Base-by-base conservation (phyloP, 352 stramenopile species). In the Globisporangium carolinianum region DNA sequence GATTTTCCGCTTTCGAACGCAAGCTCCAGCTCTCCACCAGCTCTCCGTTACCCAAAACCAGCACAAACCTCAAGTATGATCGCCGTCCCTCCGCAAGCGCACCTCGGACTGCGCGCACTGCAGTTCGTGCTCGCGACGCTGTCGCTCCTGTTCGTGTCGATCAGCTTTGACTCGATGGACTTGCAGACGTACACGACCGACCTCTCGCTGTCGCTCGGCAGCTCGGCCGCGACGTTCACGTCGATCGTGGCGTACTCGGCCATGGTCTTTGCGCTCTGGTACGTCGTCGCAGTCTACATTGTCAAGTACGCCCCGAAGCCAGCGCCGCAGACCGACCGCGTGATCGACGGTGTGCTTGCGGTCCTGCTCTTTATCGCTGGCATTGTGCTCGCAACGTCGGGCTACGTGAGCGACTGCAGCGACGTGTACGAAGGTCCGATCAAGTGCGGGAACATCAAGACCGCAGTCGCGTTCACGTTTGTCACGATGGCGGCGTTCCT, bases 41-140 rank as follows among this genome's bases (percentile, higher is more conserved):
- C 41, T n/a, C 10, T n/a, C 15, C 41, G n/a, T 14, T 46, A 46
- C 41, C 5, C 10, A 15, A 12, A 10, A 14, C 41, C 15, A 5
- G 17, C 9, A 47, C 38, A 42, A 8, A 42, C 42, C 10, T 17
- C 42, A 17, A 11, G 6, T 43, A 47, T 47, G 42, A 5, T 15
- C 10, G 42, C 42, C 12, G n/a, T 47, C 42, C 5, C 7, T n/a
- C 4, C n/a, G 15, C 42, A 47, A 17, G 42, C 12, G n/a, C 11
- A 68, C 7, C 58, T 85, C 43, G 68, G 47, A 6, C 53, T 76
- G 5, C 74, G 75, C 53, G 75, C 32, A 46, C 14, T 73, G 10
- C 75, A 92, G 68, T 76, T 89, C 65, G 8, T 83, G 18, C 80
- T 68, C 57, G 82, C 72, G 60, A 67, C 89, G 14, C 48, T 87